Conservation (phyloP, 2,329 filamentous ascomycete species). For the Trichoderma afroharzianum region DNA sequence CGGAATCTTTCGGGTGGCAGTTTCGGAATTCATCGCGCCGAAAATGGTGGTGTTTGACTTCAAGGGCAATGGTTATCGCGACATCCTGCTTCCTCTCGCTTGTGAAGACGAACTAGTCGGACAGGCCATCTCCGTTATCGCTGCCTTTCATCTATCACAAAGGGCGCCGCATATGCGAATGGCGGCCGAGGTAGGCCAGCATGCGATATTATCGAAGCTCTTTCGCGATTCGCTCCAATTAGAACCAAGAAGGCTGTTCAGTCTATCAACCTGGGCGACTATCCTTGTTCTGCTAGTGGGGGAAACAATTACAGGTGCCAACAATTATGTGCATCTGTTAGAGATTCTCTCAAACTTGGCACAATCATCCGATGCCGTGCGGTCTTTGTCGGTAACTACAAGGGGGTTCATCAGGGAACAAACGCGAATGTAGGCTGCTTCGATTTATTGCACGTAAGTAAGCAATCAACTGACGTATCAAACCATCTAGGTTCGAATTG, state of each 20-base stretch:
- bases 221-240: constrained; percentile 11
- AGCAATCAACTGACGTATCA: not conserved
- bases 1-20: not conserved
- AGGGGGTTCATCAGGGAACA: constrained; percentile 5
- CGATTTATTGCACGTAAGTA: not conserved
- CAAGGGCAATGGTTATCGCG: constrained; percentile 7
- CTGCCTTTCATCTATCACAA: constrained; percentile 6
- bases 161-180: constrained; percentile 10
- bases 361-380: not conserved
- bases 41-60: constrained; percentile 13
- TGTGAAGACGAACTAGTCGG: constrained; percentile 8
- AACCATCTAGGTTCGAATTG: not conserved
- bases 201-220: constrained; percentile 7
- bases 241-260: not conserved
- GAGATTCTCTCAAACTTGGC: constrained; percentile 5
- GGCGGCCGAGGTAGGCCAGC: constrained; percentile 8
- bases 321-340: constrained; percentile 4
- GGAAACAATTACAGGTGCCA: constrained; percentile 5
- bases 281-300: constrained; percentile 5
- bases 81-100: constrained; percentile 5
- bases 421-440: not conserved
- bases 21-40: constrained; percentile 8
- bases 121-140: constrained; percentile 12
- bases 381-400: not conserved
- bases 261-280: constrained; percentile 4